Base-by-base conservation (phyloP, 2,329 filamentous ascomycete genomes). In the Cercospora berteroae region DNA sequence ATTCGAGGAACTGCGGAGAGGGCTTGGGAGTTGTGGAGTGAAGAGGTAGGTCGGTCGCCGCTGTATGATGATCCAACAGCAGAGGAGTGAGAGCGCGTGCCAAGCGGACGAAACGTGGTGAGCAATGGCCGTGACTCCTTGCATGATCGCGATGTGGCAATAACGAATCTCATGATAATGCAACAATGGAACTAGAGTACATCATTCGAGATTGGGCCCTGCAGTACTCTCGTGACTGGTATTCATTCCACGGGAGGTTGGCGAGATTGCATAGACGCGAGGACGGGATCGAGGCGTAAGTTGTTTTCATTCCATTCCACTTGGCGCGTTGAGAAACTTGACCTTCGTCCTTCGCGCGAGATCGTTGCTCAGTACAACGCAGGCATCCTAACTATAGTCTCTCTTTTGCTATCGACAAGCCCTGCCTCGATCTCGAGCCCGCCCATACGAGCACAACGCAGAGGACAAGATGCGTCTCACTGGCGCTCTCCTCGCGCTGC, bases 1-100 rank as follows among this genome's bases (percentile, higher is more conserved):
- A 79, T 75, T 16, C 73, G 75, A 63, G 72, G 70, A 7, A 60
- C 68, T 55, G 69, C 79, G n/a, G 71, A 74, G 1, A 75, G 80
- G 67, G 77, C 81, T 5, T 84, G 81, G 81, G 74, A 72, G 42
- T 67, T 82, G 13, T 83, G 81, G 81, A 77, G 76, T 68, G 76
- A 77, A 20, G 81, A 83, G 70, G 80, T 82, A 7, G 78, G 77
- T 50, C 18, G 18, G 9, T 20, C 20, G 18, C 12, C 44, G 20
- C 20, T 50, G 18, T 23, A 50, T 23, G 20, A 50, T 23, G 18
- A 48, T 42, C 36, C 36, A 5, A 48, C 44, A n/a, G 44, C 20
- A 23, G 44, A 50, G 10, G 44, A 50, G 9, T 50, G 44, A 50
- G 44, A 50, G 44, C 20, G 44, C 18, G 18, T 50, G n/a, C 5